These are phyloP conservation scores for Parsonsia alboflavescens DNA, from an alignment of 257 asterid species.

Conservation along the genomic window DNA sequence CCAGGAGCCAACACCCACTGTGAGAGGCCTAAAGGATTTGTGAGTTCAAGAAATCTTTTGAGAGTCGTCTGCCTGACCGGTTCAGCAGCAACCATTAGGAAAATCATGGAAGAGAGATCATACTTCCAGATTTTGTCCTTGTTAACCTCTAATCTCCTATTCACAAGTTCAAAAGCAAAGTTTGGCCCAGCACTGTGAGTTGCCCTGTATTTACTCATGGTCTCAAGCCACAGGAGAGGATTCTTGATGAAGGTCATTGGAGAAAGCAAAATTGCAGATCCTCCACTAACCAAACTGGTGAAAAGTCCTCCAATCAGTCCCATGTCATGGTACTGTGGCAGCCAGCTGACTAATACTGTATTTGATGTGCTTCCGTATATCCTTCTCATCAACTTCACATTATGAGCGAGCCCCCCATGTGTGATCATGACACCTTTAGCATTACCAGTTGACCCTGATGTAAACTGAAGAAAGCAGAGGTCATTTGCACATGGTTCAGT, in stretches of 20 bases:
- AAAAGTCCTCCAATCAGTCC: constrained; percentile 83
- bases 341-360: constrained; percentile 81
- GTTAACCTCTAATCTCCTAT: constrained; percentile 56
- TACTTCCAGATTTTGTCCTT: constrained; percentile 34
- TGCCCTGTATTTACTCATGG: constrained; percentile 52
- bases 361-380: constrained; percentile 68
- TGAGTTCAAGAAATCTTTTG: constrained; percentile 56
- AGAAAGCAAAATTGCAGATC: constrained; percentile 58
- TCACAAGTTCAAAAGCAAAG: constrained; percentile 64
- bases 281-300: constrained; percentile 72
- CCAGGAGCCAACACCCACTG: constrained; percentile 81
- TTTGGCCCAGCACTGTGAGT: constrained; percentile 93
- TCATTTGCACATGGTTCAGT: constrained; percentile 37
- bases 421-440: constrained; percentile 87
- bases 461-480: constrained; percentile 71
- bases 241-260: constrained; percentile 79
- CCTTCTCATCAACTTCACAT: constrained; percentile 66
- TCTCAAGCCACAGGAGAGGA: constrained; percentile 73
- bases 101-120: constrained; percentile 65
- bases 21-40: constrained; percentile 59
- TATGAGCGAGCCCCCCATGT: constrained; percentile 71
- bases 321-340: constrained; percentile 89
- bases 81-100: constrained; percentile 84
- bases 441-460: constrained; percentile 85
- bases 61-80: constrained; percentile 71